These are phyloP conservation scores for Fusarium abutilonis DNA, from an alignment of 2,329 filamentous ascomycete species.

Conservation along the genomic window DNA sequence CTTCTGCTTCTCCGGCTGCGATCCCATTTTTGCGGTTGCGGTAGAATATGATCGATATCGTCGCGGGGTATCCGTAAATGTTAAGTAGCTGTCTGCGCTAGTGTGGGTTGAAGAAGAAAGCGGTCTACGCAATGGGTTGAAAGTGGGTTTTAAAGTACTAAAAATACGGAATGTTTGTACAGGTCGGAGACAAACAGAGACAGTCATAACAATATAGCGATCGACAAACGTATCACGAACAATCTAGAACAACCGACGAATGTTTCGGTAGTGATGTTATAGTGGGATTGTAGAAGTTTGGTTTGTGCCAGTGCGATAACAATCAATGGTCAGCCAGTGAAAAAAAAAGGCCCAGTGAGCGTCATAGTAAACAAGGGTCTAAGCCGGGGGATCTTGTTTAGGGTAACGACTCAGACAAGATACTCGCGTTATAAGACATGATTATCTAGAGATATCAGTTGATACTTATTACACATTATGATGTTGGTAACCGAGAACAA, in stretches of 20 bases:
- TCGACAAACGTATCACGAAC: conserved; percentile 3
- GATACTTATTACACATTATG: no score
- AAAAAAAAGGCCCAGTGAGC: conserved; percentile 7
- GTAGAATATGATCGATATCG: conserved; percentile 11
- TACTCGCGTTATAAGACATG: no score
- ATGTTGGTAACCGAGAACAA: no score
- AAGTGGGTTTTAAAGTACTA: not conserved
- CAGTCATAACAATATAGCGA: conserved; percentile 18
- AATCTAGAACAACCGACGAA: conserved; percentile 9
- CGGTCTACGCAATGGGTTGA: not conserved
- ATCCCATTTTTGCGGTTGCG: conserved; percentile 44
- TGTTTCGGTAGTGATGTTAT: conserved; percentile 4
- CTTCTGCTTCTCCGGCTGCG: conserved; percentile 39
- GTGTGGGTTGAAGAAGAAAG: conserved; percentile 4
- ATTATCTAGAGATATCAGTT: no score
- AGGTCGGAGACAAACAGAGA: conserved; percentile 2
- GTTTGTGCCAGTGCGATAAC: conserved; percentile 16
- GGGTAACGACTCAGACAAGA: conserved; percentile 4
- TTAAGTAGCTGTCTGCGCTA: not conserved
- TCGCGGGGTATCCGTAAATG: conserved; percentile 25
- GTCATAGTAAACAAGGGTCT: conserved; percentile 22
- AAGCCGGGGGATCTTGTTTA: conserved; percentile 7
- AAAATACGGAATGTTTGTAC: conserved; percentile 6
- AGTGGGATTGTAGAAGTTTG: conserved; percentile 12
- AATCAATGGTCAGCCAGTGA: conserved; percentile 26